Base-by-base conservation (phyloP, 768 basidiomycete species). In the Gloeophyllum trabeum region DNA sequence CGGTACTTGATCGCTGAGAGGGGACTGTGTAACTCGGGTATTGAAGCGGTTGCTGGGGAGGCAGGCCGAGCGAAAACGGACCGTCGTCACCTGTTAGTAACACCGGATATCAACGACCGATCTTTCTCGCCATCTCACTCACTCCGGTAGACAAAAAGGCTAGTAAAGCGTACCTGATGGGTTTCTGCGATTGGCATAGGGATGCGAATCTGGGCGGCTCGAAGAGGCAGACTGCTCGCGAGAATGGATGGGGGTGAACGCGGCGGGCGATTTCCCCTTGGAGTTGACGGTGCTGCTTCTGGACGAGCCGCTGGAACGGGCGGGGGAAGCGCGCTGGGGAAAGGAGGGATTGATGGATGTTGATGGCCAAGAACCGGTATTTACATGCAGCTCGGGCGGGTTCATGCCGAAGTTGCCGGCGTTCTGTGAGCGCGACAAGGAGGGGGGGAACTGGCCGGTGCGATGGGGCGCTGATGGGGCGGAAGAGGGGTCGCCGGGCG, bases 321-420 rank as follows among this genome's bases (percentile, higher is more conserved):
- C 74, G 67, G 63, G 78, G 78, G 65, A 86, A 74, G 37, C 74
- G 70, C 46, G 77, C 76, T 21, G 82, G 73, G 46, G 16, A 32
- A 10, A 32, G 16, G 28, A 16, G 28, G 28, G 28, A 32, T 32
- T 10, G 16, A 16, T 32, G 10, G 28, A 32, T 10, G 28, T 32
- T 16, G 28, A 32, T 16, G 28, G 28, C 28, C 28, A 32, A 32
- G 28, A 10, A 16, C 28, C 28, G 28, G 28, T 32, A 10, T 10
- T 10, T 10, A 16, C 16, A 10, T 10, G 10, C 16, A 10, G 28
- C 16, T 32, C 28, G 28, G 28, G 28, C 10, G 28, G 28, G 16
- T 32, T 32, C 28, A 32, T 32, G n/a, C n/a, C n/a, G n/a, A n/a
- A n/a, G n/a, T n/a, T n/a, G n/a, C n/a, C n/a, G n/a, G n/a, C n/a